These are phyloP conservation scores for Boletus barrowsii DNA, from an alignment of 768 basidiomycete genomes.

Conservation along the genomic window DNA sequence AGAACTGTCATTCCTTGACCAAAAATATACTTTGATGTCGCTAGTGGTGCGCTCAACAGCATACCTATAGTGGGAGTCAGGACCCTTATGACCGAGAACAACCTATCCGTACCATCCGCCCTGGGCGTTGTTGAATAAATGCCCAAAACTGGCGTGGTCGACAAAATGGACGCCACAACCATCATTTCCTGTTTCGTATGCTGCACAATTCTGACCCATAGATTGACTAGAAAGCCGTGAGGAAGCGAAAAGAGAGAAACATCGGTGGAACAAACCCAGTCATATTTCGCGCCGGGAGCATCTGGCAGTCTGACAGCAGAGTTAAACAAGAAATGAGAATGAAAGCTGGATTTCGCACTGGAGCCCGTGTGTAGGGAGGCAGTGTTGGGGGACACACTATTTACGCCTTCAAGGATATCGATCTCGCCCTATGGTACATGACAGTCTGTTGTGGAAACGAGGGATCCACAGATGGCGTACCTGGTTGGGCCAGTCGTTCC, in stretches of 20 bases:
- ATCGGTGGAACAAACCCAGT: conserved; percentile 13
- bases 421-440: conserved; percentile 35
- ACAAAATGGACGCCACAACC: conserved; percentile 23
- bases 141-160: conserved; percentile 17
- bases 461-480: neutral
- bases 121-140: conserved; percentile 28
- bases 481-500: conserved; percentile 19
- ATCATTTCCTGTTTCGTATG: conserved; percentile 18
- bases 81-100: neutral
- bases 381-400: conserved; percentile 34
- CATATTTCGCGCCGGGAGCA: conserved; percentile 18
- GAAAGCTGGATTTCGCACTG: conserved; percentile 10
- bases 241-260: neutral
- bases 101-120: conserved; percentile 37
- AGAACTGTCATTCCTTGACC: conserved; percentile 31
- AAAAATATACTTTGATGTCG: conserved; percentile 44
- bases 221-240: conserved; percentile 10
- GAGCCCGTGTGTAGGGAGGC: conserved; percentile 30
- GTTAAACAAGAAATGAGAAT: neutral
- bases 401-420: conserved; percentile 51
- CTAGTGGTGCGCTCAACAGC: conserved; percentile 35
- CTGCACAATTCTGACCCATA: conserved; percentile 17
- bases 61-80: conserved; percentile 33
- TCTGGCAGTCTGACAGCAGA: conserved; percentile 15
- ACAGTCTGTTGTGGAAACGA: neutral